These are phyloP conservation scores for Nitzschia palea DNA, from an alignment of 108 stramenopile genomes.

Conservation along the genomic window DNA sequence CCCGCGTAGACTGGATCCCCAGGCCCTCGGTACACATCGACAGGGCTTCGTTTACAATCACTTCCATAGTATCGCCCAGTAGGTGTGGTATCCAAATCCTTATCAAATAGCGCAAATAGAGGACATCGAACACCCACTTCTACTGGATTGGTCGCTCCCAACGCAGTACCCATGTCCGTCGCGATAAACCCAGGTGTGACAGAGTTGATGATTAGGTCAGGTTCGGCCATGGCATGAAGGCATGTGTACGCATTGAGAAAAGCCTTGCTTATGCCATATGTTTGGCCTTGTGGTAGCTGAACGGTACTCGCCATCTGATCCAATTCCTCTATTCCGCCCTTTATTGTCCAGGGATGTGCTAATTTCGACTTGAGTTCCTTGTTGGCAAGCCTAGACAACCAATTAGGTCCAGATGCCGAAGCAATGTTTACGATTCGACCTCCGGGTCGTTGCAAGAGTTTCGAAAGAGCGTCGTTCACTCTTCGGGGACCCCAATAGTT, in stretches of 20 bases:
- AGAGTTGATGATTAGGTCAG: slow-evolving; percentile 40
- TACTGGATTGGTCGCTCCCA: slow-evolving; percentile 52
- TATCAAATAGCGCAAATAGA: slow-evolving; percentile 38
- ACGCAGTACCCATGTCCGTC: slow-evolving; percentile 52
- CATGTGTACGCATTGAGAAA: slow-evolving; percentile 58
- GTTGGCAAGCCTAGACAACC: slow-evolving; percentile 1
- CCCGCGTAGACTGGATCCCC: slow-evolving; percentile 75
- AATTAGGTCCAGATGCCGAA: slow-evolving; percentile 53
- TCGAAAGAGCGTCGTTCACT: slow-evolving; percentile 53
- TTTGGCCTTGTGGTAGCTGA: neutral
- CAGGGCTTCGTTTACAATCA: slow-evolving; percentile 55
- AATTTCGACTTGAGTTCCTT: slow-evolving; percentile 20
- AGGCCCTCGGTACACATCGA: slow-evolving; percentile 62
- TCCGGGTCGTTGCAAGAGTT: slow-evolving; percentile 30
- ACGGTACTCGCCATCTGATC: slow-evolving; percentile 32
- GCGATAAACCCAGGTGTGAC: slow-evolving; percentile 69
- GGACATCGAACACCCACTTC: slow-evolving; percentile 51
- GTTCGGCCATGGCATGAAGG: slow-evolving; percentile 43
- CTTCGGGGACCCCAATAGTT: slow-evolving; percentile 61
- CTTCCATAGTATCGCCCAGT: slow-evolving; percentile 68
- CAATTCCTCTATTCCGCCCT: slow-evolving; percentile 37
- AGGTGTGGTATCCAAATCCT: slow-evolving; percentile 26
- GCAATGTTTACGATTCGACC: slow-evolving; percentile 70
- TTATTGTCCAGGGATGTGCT: slow-evolving; percentile 25
- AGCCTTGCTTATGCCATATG: slow-evolving; percentile 57